These are phyloP conservation scores for Trichoderma gamsii DNA, from an alignment of 495 filamentous ascomycete genomes.

Conservation along the genomic window DNA sequence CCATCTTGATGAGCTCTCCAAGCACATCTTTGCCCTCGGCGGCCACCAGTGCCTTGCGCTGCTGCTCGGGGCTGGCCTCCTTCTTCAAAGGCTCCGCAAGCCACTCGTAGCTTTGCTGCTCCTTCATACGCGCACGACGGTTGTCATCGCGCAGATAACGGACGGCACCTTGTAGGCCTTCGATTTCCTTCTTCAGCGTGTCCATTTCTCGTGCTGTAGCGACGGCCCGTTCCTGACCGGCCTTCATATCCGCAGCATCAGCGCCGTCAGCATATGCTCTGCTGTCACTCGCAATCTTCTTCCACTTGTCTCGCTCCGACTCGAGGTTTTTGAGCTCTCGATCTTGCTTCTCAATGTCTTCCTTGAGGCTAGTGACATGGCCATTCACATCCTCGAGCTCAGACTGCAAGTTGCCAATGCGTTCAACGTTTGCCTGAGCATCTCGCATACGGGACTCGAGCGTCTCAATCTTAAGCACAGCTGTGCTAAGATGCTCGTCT, in stretches of 20 bases:
- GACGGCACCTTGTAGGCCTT: slow-evolving; percentile 65
- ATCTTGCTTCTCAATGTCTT: slow-evolving; percentile 56
- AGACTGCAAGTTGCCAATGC: slow-evolving; percentile 58
- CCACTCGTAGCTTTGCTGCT: slow-evolving; percentile 56
- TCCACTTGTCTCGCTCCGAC: slow-evolving; percentile 66
- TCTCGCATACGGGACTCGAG: slow-evolving; percentile 78
- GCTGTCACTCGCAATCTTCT: slow-evolving; percentile 63
- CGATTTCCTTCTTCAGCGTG: slow-evolving; percentile 61
- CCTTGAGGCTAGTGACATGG: slow-evolving; percentile 52
- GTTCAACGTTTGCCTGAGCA: slow-evolving; percentile 59
- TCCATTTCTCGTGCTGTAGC: slow-evolving; percentile 72
- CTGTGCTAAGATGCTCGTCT: slow-evolving; percentile 63
- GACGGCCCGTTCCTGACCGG: slow-evolving; percentile 52
- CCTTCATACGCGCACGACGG: slow-evolving; percentile 54
- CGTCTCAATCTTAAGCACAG: slow-evolving; percentile 84
- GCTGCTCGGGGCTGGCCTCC: slow-evolving; percentile 42
- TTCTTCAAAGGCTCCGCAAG: slow-evolving; percentile 59
- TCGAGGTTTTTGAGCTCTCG: slow-evolving; percentile 53
- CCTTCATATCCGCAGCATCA: slow-evolving; percentile 43
- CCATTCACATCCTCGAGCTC: slow-evolving; percentile 51
- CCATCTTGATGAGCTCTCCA: slow-evolving; percentile 63
- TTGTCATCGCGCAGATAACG: slow-evolving; percentile 75
- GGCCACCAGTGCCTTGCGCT: slow-evolving; percentile 53
- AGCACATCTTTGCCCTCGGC: slow-evolving; percentile 67
- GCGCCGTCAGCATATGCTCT: slow-evolving; percentile 50